phyloP scores from a whole-genome alignment of 176 grass and related monocot species.

The Typha latifolia region DNA sequence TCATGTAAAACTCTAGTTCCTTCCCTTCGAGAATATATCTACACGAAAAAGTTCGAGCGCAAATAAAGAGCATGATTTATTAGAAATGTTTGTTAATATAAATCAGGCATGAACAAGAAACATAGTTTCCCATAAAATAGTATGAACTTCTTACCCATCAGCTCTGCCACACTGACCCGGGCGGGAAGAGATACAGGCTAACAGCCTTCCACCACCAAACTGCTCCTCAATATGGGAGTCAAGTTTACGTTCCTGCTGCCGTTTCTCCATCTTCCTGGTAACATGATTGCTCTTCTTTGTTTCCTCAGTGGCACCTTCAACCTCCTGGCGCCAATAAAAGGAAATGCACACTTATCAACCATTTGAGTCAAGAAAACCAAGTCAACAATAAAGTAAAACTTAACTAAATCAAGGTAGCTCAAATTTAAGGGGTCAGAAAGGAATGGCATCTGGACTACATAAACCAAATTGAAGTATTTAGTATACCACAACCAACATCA shows the following conservation, averaged over 20 bases:
- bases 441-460: not conserved
- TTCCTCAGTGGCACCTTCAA: conserved; percentile 49
- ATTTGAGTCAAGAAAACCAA: not conserved
- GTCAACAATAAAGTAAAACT: too few species aligned
- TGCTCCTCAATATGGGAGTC: conserved; percentile 83
- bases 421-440: too few species aligned
- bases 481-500: too few species aligned
- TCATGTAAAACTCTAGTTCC: conserved; percentile 86
- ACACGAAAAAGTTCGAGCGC: not conserved
- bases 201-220: conserved; percentile 57
- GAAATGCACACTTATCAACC: not conserved
- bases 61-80: not conserved
- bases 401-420: too few species aligned
- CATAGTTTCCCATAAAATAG: not conserved
- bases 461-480: too few species aligned
- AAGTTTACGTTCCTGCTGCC: conserved; percentile 47
- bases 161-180: conserved; percentile 83
- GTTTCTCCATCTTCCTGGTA: conserved; percentile 65
- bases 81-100: not conserved
- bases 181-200: conserved; percentile 78
- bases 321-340: conserved; percentile 23
- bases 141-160: conserved; percentile 42
- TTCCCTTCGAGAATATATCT: conserved; percentile 90
- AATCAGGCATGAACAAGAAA: too few species aligned
- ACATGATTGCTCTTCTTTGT: conserved; percentile 73